Conservation (phyloP, 2,329 filamentous ascomycete genomes). For the Beauveria brongniartii region DNA sequence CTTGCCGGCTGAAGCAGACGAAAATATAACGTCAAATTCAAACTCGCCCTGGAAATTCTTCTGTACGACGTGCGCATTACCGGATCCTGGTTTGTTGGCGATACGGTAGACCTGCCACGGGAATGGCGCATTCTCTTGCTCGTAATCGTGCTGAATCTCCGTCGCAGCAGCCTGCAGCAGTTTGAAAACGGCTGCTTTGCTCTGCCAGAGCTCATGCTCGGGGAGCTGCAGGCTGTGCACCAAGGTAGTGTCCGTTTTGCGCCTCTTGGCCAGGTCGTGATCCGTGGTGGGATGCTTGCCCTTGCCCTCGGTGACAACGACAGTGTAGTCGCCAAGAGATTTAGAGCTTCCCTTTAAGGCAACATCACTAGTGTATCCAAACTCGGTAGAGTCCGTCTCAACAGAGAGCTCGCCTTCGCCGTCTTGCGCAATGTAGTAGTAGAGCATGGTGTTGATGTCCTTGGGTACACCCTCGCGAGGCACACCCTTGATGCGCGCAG, state of each 20-base stretch:
- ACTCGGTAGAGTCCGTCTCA: conserved; percentile 40
- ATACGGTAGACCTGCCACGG: conserved; percentile 82
- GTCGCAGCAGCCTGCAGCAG: conserved; percentile 44
- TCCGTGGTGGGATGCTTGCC: conserved; percentile 52
- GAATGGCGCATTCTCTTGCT: conserved; percentile 63
- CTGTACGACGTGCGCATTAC: conserved; percentile 82
- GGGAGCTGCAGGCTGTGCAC: conserved; percentile 64
- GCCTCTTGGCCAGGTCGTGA: conserved; percentile 58
- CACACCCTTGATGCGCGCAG: conserved; percentile 73
- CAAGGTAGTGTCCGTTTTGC: conserved; percentile 67
- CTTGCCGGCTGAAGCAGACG: conserved; percentile 60
- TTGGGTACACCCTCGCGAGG: conserved; percentile 60
- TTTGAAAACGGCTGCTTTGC: conserved; percentile 56
- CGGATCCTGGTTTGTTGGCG: conserved; percentile 55
- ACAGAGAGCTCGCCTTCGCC: conserved; percentile 59
- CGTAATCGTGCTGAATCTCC: conserved; percentile 39
- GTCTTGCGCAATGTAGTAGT: conserved; percentile 79
- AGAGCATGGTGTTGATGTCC: conserved; percentile 64
- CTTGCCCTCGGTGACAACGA: conserved; percentile 67
- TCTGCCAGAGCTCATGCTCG: conserved; percentile 71
- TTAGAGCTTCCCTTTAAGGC: conserved; percentile 61
- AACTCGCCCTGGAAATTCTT: conserved; percentile 87
- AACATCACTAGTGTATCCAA: conserved; percentile 52
- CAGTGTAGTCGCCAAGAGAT: conserved; percentile 69
- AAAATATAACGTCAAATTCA: conserved; percentile 88